Evolutionary conservation across 768 basidiomycete species (phyloP).

Genomic region (Boletus bicolor): DNA sequence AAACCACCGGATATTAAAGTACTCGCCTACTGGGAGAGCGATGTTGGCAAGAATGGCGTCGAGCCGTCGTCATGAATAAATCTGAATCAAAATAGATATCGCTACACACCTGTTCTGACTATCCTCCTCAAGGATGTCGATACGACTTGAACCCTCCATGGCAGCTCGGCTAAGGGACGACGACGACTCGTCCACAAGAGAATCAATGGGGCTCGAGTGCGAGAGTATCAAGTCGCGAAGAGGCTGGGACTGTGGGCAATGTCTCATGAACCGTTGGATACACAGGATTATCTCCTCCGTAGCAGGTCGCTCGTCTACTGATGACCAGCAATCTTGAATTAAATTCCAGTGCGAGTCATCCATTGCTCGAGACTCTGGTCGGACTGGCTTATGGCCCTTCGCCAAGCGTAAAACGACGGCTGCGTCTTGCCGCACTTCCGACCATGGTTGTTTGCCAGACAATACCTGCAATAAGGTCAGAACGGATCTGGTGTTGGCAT

Average conservation of each 20-base stretch:
- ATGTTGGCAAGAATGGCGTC: too few species aligned
- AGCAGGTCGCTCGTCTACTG: too few species aligned
- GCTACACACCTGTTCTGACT: background rate
- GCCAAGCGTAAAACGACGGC: constrained; percentile 6
- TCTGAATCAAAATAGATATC: background rate
- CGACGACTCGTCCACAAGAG: background rate
- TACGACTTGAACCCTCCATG: too few species aligned
- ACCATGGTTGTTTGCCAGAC: constrained; percentile 16
- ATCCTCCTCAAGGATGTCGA: background rate
- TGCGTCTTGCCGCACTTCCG: background rate
- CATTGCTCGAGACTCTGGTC: constrained; percentile 1
- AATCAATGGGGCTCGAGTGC: background rate
- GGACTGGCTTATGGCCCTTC: background rate
- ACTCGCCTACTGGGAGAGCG: too few species aligned
- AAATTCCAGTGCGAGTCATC: constrained; percentile 11
- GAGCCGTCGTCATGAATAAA: too few species aligned
- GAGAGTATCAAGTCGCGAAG: background rate
- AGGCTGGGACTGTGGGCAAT: background rate
- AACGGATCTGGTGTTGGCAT: rapidly evolving
- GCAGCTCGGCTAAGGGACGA: too few species aligned
- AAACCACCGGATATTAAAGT: too few species aligned
- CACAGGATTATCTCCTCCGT: background rate
- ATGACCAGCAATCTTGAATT: constrained; percentile 9
- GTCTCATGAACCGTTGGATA: background rate
- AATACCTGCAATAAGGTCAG: constrained; percentile 19